Conservation (phyloP, 1,284 basidiomycete genomes). For the Peniophora sp. region DNA sequence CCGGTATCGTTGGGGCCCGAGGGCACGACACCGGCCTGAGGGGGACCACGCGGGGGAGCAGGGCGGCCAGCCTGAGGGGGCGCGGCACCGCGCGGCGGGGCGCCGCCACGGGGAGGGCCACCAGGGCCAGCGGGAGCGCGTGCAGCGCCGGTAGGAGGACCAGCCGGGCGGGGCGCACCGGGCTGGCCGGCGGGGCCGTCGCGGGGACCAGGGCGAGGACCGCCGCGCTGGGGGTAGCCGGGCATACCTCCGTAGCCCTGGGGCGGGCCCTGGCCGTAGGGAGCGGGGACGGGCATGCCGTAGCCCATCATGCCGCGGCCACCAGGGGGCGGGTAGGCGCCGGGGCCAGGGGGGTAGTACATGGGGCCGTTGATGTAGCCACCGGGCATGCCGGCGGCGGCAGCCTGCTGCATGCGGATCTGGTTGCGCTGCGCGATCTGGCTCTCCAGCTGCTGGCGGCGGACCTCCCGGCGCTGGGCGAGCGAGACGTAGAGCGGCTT, state of each 20-base stretch:
- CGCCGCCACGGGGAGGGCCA: conserved; percentile 32
- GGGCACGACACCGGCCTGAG: conserved; percentile 27
- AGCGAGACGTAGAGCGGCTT: conserved; percentile 99
- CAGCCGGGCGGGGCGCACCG: conserved; percentile 46
- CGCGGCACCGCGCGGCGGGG: conserved; percentile 27
- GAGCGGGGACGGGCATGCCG: conserved; percentile 61
- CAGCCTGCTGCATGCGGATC: conserved; percentile 90
- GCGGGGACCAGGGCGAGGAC: conserved; percentile 30
- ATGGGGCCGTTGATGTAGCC: conserved; percentile 81
- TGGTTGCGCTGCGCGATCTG: conserved; percentile 97
- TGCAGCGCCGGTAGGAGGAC: conserved; percentile 32
- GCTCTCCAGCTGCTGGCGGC: conserved; percentile 97
- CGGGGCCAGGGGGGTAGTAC: conserved; percentile 84
- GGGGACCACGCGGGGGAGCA: conserved; percentile 22
- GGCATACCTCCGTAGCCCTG: conserved; percentile 62
- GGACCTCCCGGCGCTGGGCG: conserved; percentile 97
- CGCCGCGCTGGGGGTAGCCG: conserved; percentile 47
- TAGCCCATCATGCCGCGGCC: conserved; percentile 82
- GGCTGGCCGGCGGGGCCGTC: conserved; percentile 46
- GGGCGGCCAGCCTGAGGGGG: conserved; percentile 21
- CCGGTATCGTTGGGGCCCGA: conserved; percentile 33
- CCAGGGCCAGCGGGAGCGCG: conserved; percentile 27
- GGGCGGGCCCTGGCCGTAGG: conserved; percentile 63
- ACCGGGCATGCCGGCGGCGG: conserved; percentile 75
- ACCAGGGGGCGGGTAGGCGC: conserved; percentile 69